Conservation (phyloP, 306 rosid genomes). For the Cyclanthera cordifolia region DNA sequence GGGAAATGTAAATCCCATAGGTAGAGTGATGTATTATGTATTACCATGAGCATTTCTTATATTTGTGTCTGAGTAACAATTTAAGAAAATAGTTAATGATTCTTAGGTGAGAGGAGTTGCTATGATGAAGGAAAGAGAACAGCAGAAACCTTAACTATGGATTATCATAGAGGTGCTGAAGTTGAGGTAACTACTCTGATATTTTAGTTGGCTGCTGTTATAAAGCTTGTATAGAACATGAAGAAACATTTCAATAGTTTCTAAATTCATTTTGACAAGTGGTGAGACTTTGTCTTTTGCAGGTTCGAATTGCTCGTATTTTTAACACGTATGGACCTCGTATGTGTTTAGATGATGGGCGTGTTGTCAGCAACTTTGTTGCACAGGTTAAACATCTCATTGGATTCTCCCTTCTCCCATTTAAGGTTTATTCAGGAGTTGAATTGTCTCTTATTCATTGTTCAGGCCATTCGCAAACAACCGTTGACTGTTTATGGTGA, state of each 20-base stretch:
- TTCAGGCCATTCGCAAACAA: slow-evolving; percentile 81
- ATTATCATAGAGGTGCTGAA: slow-evolving; percentile 90
- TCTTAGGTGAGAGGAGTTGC: slow-evolving; percentile 86
- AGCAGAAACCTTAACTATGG: slow-evolving; percentile 88
- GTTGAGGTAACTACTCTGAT: slow-evolving; percentile 56
- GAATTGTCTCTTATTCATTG: not conserved
- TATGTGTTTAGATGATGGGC: slow-evolving; percentile 18
- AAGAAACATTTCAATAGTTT: not conserved
- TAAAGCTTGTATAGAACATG: not conserved
- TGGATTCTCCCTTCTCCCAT: not conserved
- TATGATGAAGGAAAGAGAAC: slow-evolving; percentile 98
- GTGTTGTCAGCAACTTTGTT: slow-evolving; percentile 20
- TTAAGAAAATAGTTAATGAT: not conserved
- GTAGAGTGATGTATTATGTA: slow-evolving; percentile 23
- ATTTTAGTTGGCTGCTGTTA: not conserved
- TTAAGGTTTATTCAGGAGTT: not conserved
- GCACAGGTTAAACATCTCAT: slow-evolving; percentile 13
- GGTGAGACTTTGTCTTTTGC: not conserved
- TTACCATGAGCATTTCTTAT: not conserved
- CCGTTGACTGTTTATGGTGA: slow-evolving; percentile 93
- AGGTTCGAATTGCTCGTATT: slow-evolving; percentile 20
- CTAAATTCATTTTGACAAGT: not conserved
- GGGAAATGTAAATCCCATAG: slow-evolving; percentile 98
- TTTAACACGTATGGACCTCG: slow-evolving; percentile 14
- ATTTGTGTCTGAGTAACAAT: not conserved